A percentile compares a stretch with the other conserved stretches of the same genome.
Conservation (phyloP, 2,329 filamentous ascomycete genomes). For the Diplodia mutila region DNA sequence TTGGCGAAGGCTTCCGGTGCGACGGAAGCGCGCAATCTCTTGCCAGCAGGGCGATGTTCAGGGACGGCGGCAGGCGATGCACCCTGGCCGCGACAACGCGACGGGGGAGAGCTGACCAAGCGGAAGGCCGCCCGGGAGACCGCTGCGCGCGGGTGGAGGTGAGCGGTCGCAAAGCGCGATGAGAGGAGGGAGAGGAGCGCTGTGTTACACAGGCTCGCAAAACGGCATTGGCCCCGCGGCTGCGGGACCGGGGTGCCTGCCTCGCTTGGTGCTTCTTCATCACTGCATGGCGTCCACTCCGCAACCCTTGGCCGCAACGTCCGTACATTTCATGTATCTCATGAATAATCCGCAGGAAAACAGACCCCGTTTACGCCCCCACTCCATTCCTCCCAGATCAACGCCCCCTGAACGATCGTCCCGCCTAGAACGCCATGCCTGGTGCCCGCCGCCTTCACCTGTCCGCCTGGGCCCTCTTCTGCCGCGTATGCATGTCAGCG, state of each 20-base stretch:
- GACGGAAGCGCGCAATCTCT: conserved; percentile 2
- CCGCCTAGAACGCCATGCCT: neutral
- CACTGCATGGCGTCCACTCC: neutral
- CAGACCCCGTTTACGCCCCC: neutral
- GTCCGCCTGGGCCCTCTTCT: neutral
- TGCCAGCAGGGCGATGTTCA: neutral
- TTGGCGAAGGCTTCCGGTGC: neutral
- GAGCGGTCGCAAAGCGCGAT: conserved; percentile 19
- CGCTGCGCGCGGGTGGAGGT: conserved; percentile 15
- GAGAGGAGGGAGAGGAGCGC: neutral
- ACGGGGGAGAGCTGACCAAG: conserved; percentile 1
- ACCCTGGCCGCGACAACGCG: neutral
- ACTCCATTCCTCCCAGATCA: neutral
- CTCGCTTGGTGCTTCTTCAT: conserved; percentile 15
- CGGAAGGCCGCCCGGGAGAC: conserved; percentile 6
- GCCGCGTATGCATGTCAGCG: conserved; percentile 19
- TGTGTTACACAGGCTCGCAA: neutral
- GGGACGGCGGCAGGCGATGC: neutral
- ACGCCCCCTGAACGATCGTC: neutral
- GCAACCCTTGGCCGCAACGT: neutral
- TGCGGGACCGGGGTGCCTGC: neutral
- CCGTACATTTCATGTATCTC: conserved; percentile 4
- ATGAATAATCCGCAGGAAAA: neutral
- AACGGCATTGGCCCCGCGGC: conserved; percentile 9
- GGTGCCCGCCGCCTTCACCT: neutral